These are phyloP conservation scores for Pseudozyma hubeiensis DNA, from an alignment of 1,284 basidiomycete genomes.

Conservation along the genomic window DNA sequence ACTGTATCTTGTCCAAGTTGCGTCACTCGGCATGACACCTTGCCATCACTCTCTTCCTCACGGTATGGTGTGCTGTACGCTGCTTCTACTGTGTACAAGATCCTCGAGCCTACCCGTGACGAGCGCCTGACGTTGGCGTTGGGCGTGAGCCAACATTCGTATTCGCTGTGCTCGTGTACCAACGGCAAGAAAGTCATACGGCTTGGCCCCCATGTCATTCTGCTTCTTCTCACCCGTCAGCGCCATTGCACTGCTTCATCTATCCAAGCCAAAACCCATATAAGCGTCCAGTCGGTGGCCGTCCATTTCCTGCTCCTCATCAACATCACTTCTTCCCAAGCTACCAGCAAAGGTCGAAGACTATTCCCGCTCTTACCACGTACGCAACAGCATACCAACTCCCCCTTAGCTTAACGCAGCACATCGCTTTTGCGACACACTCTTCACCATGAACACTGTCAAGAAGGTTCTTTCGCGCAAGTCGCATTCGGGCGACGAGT, in stretches of 20 bases:
- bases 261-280: not conserved
- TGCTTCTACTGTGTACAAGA: too few relatives aligned
- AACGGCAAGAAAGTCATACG: too few relatives aligned
- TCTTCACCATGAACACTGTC: conserved; percentile 43
- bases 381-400: conserved; percentile 6
- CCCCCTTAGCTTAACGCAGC: conserved; percentile 6
- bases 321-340: not conserved
- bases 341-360: not conserved
- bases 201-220: too few relatives aligned
- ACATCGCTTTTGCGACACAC: not conserved
- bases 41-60: not conserved
- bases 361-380: conserved; percentile 20
- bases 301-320: not conserved
- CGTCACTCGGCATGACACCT: not conserved
- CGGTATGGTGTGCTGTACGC: too few relatives aligned
- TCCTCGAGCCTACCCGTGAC: too few relatives aligned
- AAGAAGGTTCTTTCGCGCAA: conserved; percentile 47
- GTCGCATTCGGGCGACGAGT: conserved; percentile 41
- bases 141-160: too few relatives aligned
- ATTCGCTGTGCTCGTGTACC: too few relatives aligned
- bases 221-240: not conserved
- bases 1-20: not conserved
- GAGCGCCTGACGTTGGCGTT: too few relatives aligned
- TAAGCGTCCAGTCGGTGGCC: not conserved
- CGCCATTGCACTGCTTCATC: too few relatives aligned